Evolutionary conservation across 2,329 filamentous ascomycete species (phyloP).

Genomic region (Colletotrichum liaoningense): DNA sequence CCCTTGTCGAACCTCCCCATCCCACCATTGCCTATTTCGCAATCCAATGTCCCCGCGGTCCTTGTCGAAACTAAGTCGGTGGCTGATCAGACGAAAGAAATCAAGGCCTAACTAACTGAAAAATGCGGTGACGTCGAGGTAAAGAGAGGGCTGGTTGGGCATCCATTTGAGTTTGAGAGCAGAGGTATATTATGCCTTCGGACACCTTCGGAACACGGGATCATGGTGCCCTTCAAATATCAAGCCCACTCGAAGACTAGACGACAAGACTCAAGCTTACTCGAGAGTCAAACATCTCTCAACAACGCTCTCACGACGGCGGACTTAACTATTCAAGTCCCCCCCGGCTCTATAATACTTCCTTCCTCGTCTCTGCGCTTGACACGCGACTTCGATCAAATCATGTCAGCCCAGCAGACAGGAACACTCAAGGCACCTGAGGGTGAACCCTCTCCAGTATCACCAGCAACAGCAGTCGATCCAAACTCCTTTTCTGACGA

Average conservation of each 20-base stretch:
- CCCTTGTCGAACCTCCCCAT: conserved; percentile 21
- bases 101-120: conserved; percentile 25
- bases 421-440: conserved; percentile 26
- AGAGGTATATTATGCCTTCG: conserved; percentile 27
- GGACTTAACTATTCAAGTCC: conserved; percentile 4
- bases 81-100: conserved; percentile 34
- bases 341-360: conserved; percentile 10
- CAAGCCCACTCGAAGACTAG: conserved; percentile 2
- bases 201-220: not conserved
- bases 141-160: conserved; percentile 16
- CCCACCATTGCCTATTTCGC: conserved; percentile 2
- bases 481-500: conserved; percentile 31
- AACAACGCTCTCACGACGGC: conserved; percentile 5
- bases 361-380: conserved; percentile 17
- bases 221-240: not conserved
- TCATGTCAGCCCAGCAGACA: conserved; percentile 35
- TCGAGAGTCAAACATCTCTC: not conserved
- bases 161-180: conserved; percentile 15
- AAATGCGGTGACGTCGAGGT: conserved; percentile 30
- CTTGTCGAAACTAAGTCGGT: conserved; percentile 33
- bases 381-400: conserved; percentile 15
- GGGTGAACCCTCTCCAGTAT: conserved; percentile 29
- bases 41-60: not conserved
- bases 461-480: conserved; percentile 36
- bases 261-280: conserved; percentile 6